phyloP scores from a whole-genome alignment of 23 red algal species.

The Gracilaria gracilis region DNA sequence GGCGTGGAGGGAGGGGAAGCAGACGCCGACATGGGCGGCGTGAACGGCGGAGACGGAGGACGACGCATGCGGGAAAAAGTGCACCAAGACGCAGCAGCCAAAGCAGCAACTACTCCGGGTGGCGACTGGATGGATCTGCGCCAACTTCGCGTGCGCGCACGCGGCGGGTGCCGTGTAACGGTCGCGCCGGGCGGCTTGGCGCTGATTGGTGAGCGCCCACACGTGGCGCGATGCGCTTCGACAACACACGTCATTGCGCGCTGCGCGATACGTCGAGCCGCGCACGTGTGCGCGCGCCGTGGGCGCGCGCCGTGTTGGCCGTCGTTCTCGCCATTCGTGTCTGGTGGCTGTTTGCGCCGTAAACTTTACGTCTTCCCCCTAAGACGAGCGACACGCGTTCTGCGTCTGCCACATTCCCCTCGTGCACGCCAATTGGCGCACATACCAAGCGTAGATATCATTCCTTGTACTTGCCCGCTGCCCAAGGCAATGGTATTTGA shows the following conservation, averaged over 20 bases:
- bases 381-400: background rate
- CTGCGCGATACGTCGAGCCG: constrained; percentile 6
- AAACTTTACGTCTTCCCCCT: too few relatives aligned
- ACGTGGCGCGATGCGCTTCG: constrained; percentile 19
- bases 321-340: too few relatives aligned
- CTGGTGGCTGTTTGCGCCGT: background rate
- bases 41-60: background rate
- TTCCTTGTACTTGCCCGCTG: too few relatives aligned
- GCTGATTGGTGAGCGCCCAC: background rate
- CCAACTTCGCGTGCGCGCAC: background rate
- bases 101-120: background rate
- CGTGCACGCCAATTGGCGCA: too few relatives aligned
- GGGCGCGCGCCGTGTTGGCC: background rate
- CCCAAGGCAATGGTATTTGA: too few relatives aligned
- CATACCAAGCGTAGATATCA: too few relatives aligned
- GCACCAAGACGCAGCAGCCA: background rate
- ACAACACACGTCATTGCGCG: background rate
- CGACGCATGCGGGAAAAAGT: background rate
- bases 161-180: background rate
- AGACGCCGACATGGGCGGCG: constrained; percentile 7
- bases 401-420: too few relatives aligned
- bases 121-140: too few relatives aligned
- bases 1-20: constrained; percentile 13
- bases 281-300: background rate
- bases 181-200: background rate